These are phyloP conservation scores for Anthracocystis walkeri DNA, from an alignment of 1,284 basidiomycete species.

Conservation along the genomic window DNA sequence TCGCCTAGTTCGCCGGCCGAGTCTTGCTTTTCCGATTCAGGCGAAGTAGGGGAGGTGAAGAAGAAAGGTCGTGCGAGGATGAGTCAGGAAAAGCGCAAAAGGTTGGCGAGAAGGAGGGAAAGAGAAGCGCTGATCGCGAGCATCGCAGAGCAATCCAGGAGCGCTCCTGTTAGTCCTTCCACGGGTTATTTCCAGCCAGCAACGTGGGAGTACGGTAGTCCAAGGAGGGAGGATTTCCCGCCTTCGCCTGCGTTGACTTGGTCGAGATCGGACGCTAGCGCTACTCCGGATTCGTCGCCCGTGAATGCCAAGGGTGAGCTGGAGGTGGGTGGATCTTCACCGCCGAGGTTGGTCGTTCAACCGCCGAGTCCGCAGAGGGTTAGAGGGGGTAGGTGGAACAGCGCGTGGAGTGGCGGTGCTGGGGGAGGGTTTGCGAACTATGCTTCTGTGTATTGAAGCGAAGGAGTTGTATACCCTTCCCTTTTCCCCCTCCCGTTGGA, in stretches of 20 bases:
- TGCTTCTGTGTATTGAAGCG: constrained; percentile 33
- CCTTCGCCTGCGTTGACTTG: too few relatives aligned
- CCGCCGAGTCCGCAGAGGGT: constrained; percentile 36
- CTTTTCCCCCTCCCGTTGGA: too few relatives aligned
- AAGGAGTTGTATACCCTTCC: too few relatives aligned
- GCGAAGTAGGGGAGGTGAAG: constrained; percentile 15
- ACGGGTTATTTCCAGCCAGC: too few relatives aligned
- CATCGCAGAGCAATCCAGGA: not conserved
- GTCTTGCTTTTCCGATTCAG: constrained; percentile 29
- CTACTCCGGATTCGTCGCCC: too few relatives aligned
- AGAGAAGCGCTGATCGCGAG: constrained; percentile 47
- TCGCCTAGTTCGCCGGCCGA: constrained; percentile 31
- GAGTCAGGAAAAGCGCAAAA: constrained; percentile 59
- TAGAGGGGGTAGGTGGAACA: not conserved
- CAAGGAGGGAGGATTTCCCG: too few relatives aligned
- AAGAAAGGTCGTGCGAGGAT: constrained; percentile 58
- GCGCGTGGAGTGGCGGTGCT: not conserved
- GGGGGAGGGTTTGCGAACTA: constrained; percentile 7
- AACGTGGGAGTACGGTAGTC: too few relatives aligned
- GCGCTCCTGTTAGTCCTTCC: too few relatives aligned
- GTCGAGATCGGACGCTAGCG: too few relatives aligned
- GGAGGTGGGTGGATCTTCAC: not conserved
- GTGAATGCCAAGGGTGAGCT: not conserved
- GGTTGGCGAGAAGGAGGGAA: constrained; percentile 52
- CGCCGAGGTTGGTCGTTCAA: constrained; percentile 40